Evolutionary conservation across 345 rosid genomes (phyloP).

Genomic region (Moricandia arvensis): DNA sequence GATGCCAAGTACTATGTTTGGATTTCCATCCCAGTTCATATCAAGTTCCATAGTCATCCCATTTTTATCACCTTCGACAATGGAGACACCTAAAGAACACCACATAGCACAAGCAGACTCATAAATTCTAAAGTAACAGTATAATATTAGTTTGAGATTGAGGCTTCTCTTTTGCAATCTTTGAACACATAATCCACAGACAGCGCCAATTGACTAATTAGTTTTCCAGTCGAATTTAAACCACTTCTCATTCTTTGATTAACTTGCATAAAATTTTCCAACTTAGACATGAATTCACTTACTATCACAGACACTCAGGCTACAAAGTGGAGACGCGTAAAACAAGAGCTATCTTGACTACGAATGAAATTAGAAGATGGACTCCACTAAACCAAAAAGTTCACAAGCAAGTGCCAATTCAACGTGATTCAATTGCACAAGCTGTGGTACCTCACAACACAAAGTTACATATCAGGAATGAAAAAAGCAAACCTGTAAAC

Average conservation of each 20-base stretch:
- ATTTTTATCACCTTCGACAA: slow-evolving; percentile 58
- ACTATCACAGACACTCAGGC: slow-evolving; percentile 1
- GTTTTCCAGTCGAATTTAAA: neutral
- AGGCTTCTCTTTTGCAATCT: neutral
- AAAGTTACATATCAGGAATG: slow-evolving; percentile 4
- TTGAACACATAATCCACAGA: neutral
- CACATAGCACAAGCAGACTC: slow-evolving; percentile 23
- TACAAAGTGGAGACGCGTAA: neutral
- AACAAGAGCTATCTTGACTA: neutral
- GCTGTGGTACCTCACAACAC: slow-evolving; percentile 3
- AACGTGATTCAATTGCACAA: slow-evolving; percentile 11
- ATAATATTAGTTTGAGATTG: neutral
- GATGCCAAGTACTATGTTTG: slow-evolving; percentile 74
- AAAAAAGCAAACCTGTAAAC: slow-evolving; percentile 74
- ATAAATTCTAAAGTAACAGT: slow-evolving; percentile 6
- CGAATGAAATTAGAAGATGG: neutral
- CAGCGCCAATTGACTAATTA: neutral
- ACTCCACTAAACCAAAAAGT: slow-evolving; percentile 7
- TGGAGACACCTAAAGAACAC: slow-evolving; percentile 58
- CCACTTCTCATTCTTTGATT: neutral
- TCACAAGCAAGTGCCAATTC: neutral
- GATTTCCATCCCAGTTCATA: slow-evolving; percentile 98
- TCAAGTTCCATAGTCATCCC: slow-evolving; percentile 92
- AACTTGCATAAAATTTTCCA: neutral
- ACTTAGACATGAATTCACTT: neutral